Evolutionary conservation across 306 rosid genomes (phyloP).

Genomic region (Vachellia collinsii): DNA sequence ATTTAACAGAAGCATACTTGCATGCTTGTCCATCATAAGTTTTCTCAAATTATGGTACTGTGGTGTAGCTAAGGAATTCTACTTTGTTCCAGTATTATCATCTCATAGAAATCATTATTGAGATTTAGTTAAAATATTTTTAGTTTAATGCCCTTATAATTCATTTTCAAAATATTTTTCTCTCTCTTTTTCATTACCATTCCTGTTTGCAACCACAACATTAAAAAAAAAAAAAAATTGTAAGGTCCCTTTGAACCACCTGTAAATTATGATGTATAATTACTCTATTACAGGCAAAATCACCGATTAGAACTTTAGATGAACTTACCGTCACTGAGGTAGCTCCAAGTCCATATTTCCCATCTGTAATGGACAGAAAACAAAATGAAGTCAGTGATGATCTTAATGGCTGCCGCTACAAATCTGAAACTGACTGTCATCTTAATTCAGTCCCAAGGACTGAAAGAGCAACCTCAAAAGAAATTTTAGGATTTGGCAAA

Average conservation of each 20-base stretch:
- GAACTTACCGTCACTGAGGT: conserved; percentile 76
- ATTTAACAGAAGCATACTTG: conserved; percentile 4
- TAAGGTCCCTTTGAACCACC: conserved; percentile 11
- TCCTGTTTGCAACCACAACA: conserved; percentile 26
- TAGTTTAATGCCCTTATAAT: conserved; percentile 24
- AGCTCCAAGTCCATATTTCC: conserved; percentile 69
- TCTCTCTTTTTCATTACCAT: neutral
- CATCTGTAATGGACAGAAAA: conserved; percentile 63
- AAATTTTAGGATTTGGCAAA: conserved; percentile 67
- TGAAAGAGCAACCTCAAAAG: conserved; percentile 35
- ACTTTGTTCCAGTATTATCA: neutral
- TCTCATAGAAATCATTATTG: conserved; percentile 19
- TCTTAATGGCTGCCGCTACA: conserved; percentile 34
- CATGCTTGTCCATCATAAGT: neutral
- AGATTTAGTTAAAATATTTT: conserved; percentile 16
- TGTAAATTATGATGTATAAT: conserved; percentile 25
- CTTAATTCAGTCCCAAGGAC: conserved; percentile 35
- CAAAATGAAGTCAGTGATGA: conserved; percentile 40
- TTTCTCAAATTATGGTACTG: neutral
- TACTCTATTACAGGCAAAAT: conserved; percentile 69
- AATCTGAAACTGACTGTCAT: conserved; percentile 37
- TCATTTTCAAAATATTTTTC: neutral
- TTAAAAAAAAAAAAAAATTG: conserved; percentile 30
- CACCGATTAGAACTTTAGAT: conserved; percentile 88
- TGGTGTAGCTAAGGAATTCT: neutral